Evolutionary conservation across 1,139 yeast species (phyloP).

Genomic region (Yamadazyma conglobata): DNA sequence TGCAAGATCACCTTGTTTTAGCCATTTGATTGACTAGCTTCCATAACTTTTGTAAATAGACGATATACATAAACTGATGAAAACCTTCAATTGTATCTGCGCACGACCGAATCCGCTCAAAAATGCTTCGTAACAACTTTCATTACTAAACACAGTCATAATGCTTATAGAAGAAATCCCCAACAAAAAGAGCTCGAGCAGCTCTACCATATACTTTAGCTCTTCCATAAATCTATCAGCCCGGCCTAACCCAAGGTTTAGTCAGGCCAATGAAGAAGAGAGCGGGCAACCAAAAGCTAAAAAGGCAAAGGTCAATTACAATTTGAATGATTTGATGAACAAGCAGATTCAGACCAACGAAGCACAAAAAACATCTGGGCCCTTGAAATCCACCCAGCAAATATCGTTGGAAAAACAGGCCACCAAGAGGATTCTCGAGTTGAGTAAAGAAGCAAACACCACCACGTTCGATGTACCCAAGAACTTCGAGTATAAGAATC

Average conservation of each 20-base stretch:
- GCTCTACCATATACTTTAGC: constrained; percentile 41
- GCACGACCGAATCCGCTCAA: too few relatives aligned
- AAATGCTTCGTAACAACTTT: too few relatives aligned
- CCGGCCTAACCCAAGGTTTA: constrained; percentile 24
- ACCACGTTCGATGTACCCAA: constrained; percentile 41
- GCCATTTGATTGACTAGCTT: too few relatives aligned
- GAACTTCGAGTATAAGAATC: constrained; percentile 31
- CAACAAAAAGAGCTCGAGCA: constrained; percentile 28
- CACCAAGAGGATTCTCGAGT: constrained; percentile 34
- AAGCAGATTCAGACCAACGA: constrained; percentile 41
- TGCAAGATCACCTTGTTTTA: too few relatives aligned
- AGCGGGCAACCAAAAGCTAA: constrained; percentile 19
- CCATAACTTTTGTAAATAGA: too few relatives aligned
- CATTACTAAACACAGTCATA: too few relatives aligned
- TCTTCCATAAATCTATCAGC: constrained; percentile 46
- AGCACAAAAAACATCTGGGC: constrained; percentile 26
- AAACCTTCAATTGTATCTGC: too few relatives aligned
- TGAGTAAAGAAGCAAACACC: constrained; percentile 31
- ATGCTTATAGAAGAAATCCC: constrained; percentile 50
- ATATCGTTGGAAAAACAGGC: constrained; percentile 41
- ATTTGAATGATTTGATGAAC: constrained; percentile 43
- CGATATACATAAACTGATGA: too few relatives aligned
- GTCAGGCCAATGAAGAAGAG: constrained; percentile 19
- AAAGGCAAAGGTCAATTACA: constrained; percentile 45
- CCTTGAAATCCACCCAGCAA: constrained; percentile 42